Conservation (phyloP, 2,329 filamentous ascomycete species). For the Aschersonia sp. region DNA sequence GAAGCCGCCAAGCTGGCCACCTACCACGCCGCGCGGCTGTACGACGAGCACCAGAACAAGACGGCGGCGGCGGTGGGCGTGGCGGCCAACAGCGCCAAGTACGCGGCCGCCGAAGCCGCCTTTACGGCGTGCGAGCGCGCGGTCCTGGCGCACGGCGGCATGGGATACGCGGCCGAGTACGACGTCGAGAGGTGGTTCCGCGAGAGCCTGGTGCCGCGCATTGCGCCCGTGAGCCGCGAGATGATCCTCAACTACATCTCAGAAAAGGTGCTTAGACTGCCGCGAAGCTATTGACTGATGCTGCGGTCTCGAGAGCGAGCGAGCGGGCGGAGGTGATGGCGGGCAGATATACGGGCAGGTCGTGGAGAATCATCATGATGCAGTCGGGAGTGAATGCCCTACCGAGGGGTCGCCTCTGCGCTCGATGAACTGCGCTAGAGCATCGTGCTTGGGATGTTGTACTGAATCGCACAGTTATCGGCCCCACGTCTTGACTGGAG, state of each 20-base stretch:
- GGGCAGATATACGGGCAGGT: not conserved
- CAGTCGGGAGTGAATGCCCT: too few species aligned
- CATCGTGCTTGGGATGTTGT: too few species aligned
- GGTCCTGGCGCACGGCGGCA: conserved; percentile 44
- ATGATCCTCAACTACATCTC: conserved; percentile 65
- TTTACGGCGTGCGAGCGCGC: conserved; percentile 48
- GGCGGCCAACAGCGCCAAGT: conserved; percentile 57
- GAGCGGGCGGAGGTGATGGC: not conserved
- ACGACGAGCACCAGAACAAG: conserved; percentile 31
- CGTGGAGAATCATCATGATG: too few species aligned
- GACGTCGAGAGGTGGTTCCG: conserved; percentile 51
- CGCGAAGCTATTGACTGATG: conserved; percentile 44
- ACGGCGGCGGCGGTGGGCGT: conserved; percentile 43
- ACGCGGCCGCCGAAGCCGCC: conserved; percentile 50
- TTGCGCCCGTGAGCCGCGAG: conserved; percentile 51
- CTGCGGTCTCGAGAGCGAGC: not conserved
- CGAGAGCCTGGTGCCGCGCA: conserved; percentile 49
- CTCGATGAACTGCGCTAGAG: too few species aligned
- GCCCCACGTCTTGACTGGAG: not conserved
- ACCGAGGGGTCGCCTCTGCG: too few species aligned
- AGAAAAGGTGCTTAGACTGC: conserved; percentile 52
- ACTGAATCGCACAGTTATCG: too few species aligned
- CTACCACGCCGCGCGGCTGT: conserved; percentile 50
- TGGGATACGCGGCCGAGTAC: conserved; percentile 51
- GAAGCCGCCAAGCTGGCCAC: conserved; percentile 51